These are phyloP conservation scores for Candida caryicola DNA, from an alignment of 805 yeast genomes.

Conservation along the genomic window DNA sequence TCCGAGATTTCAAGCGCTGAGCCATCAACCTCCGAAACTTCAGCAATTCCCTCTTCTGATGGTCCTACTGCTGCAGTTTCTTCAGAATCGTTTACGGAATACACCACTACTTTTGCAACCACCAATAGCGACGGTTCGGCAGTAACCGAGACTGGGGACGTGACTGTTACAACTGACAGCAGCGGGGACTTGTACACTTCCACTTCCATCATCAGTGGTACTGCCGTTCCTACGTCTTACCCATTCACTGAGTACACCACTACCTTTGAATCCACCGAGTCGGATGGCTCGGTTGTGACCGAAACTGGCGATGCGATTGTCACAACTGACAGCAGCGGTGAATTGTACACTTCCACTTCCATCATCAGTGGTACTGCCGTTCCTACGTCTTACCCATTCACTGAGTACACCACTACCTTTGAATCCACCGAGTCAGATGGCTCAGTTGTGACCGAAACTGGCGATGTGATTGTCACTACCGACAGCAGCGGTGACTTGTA, in stretches of 20 bases:
- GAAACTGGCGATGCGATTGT: slow-evolving; percentile 13
- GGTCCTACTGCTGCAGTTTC: slow-evolving; percentile 7
- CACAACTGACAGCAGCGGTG: slow-evolving; percentile 19
- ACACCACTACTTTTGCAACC: slow-evolving; percentile 17
- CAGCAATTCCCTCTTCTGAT: not conserved
- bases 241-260: slow-evolving; percentile 8
- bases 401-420: slow-evolving; percentile 3
- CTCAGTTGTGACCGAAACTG: slow-evolving; percentile 2
- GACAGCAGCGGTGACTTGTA: slow-evolving; percentile 13
- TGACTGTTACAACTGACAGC: slow-evolving; percentile 15
- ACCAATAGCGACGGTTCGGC: slow-evolving; percentile 13
- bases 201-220: slow-evolving; percentile 8
- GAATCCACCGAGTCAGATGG: slow-evolving; percentile 3
- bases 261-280: slow-evolving; percentile 4
- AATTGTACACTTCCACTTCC: slow-evolving; percentile 14
- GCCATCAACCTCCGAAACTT: slow-evolving; percentile 9
- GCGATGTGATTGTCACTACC: slow-evolving; percentile 8
- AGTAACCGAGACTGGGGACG: slow-evolving; percentile 17
- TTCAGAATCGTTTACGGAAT: slow-evolving; percentile 7
- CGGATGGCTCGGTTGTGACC: slow-evolving; percentile 4
- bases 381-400: slow-evolving; percentile 2
- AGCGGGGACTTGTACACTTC: slow-evolving; percentile 15
- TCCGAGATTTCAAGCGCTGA: no score
- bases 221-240: no score
- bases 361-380: not conserved